A percentile compares a stretch with the other conserved stretches of the same genome.
Conservation (phyloP, 345 rosid genomes). For the Camelina neglecta region DNA sequence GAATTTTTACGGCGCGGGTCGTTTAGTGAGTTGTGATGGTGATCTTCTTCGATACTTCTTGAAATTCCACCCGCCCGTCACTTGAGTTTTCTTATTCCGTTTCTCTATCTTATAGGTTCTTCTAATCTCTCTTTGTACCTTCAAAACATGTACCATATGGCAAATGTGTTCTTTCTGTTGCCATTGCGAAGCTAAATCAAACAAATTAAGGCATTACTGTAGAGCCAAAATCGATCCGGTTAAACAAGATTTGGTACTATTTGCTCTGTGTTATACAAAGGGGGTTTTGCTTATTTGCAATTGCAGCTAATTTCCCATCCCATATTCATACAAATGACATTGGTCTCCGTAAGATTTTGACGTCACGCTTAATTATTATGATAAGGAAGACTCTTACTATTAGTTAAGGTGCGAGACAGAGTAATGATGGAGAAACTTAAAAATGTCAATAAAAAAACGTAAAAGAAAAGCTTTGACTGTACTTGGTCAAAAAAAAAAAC, state of each 20-base stretch:
- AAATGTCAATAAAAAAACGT: neutral
- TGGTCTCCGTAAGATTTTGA: neutral
- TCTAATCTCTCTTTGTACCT: conserved; percentile 14
- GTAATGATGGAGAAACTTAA: neutral
- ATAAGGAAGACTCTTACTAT: no score
- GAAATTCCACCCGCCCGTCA: conserved; percentile 1
- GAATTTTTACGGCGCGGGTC: neutral
- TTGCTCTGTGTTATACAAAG: neutral
- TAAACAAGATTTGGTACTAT: neutral
- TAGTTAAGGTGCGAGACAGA: neutral
- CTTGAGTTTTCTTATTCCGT: conserved; percentile 7
- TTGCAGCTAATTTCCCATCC: neutral
- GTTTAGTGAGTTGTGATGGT: conserved; percentile 14
- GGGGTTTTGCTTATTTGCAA: neutral
- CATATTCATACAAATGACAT: neutral
- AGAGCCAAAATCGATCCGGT: neutral
- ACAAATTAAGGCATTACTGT: neutral
- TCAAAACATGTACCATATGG: conserved; percentile 17
- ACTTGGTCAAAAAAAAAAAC: conserved; percentile 19
- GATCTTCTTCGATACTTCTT: conserved; percentile 20
- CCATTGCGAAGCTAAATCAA: neutral
- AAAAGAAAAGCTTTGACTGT: conserved; percentile 14
- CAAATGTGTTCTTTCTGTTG: conserved; percentile 9
- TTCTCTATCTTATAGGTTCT: conserved; percentile 18
- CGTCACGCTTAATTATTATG: no score